Conservation (phyloP, 1,284 basidiomycete species). For the Blastosporella zonata region DNA sequence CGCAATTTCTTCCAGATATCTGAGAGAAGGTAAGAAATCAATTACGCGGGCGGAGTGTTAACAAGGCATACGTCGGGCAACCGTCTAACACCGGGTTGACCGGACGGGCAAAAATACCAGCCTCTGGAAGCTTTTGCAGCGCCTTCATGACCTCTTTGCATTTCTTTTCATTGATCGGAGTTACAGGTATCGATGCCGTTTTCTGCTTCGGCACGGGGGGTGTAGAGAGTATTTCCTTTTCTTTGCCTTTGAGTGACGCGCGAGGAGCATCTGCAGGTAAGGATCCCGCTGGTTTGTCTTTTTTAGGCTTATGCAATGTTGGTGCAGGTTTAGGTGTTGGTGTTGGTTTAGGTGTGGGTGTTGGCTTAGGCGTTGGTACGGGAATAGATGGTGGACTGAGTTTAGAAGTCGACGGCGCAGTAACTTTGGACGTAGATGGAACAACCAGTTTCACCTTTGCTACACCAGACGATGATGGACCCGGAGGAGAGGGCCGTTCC, state of each 20-base stretch:
- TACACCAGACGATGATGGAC: conserved; percentile 23
- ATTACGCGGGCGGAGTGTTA: not conserved
- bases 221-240: conserved; percentile 44
- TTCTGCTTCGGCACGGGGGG: conserved; percentile 36
- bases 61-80: conserved; percentile 75
- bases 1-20: conserved; percentile 91
- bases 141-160: conserved; percentile 70
- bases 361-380: conserved; percentile 13
- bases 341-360: conserved; percentile 13
- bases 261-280: conserved; percentile 34
- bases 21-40: not conserved
- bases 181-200: conserved; percentile 35
- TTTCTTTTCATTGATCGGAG: conserved; percentile 74
- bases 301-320: conserved; percentile 36
- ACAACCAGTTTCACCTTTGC: conserved; percentile 26
- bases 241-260: conserved; percentile 61
- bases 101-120: conserved; percentile 77
- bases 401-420: conserved; percentile 13
- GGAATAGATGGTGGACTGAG: not conserved
- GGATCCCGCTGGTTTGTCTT: conserved; percentile 41
- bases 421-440: conserved; percentile 19
- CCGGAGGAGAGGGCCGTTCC: conserved; percentile 45
- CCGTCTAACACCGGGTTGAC: conserved; percentile 85
- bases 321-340: conserved; percentile 16
- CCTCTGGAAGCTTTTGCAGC: conserved; percentile 68